These are phyloP conservation scores for Emmonsia crescens DNA, from an alignment of 2,329 filamentous ascomycete genomes.

Conservation along the genomic window DNA sequence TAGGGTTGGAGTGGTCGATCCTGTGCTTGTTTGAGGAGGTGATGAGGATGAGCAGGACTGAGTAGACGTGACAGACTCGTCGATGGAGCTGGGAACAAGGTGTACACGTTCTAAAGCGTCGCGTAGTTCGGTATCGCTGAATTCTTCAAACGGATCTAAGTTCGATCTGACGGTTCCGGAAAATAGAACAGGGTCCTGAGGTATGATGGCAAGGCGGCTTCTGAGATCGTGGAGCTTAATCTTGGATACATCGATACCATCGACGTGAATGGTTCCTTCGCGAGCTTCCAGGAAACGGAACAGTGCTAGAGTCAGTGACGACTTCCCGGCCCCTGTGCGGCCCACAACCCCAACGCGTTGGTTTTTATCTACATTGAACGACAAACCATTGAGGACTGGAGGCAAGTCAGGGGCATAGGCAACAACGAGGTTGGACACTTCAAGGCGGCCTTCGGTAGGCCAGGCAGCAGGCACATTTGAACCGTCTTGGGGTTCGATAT, in stretches of 20 bases:
- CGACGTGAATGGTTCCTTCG: slow-evolving; percentile 56
- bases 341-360: slow-evolving; percentile 68
- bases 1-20: slow-evolving; percentile 12
- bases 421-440: slow-evolving; percentile 62
- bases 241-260: slow-evolving; percentile 63
- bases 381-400: slow-evolving; percentile 58
- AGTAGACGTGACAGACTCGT: slow-evolving; percentile 25
- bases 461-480: slow-evolving; percentile 56
- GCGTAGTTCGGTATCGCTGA: slow-evolving; percentile 56
- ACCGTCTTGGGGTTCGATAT: slow-evolving; percentile 56
- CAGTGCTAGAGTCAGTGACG: slow-evolving; percentile 60
- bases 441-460: slow-evolving; percentile 62
- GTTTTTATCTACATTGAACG: slow-evolving; percentile 54
- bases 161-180: slow-evolving; percentile 67
- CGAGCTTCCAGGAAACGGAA: slow-evolving; percentile 66
- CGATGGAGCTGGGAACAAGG: slow-evolving; percentile 41
- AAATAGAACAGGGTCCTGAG: slow-evolving; percentile 73
- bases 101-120: slow-evolving; percentile 62
- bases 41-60: background rate
- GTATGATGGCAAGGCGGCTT: slow-evolving; percentile 68
- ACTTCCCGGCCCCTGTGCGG: slow-evolving; percentile 68
- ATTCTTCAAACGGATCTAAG: slow-evolving; percentile 63
- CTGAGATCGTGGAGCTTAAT: slow-evolving; percentile 60
- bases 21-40: slow-evolving; percentile 10
- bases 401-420: slow-evolving; percentile 61